Evolutionary conservation across 208 protist species (phyloP), one percentile per base, ranked within the genome.

Genomic region (Leishmania tarentolae): DNA sequence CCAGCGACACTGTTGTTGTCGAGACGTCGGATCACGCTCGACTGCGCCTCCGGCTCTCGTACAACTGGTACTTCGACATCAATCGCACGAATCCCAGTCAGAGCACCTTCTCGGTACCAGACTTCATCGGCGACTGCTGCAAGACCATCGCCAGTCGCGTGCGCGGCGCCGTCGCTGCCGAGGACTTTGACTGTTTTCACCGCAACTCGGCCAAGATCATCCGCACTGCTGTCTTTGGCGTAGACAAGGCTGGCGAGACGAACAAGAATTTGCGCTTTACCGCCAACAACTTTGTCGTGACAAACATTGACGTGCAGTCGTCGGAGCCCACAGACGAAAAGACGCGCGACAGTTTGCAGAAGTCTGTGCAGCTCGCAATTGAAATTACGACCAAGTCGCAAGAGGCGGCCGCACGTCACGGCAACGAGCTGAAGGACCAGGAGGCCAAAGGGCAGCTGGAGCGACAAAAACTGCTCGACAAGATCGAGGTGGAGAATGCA

Each of bases 311-410:
- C 78, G 91, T 99, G 44, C 97, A 99, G 87, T 93, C 88, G 8
- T 94, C 97, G 9, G 95, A 99, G 84, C 98, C 98, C 53, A 98
- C 97, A 37, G 97, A 99, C 80, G 89, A 93, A 63, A 93, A 97
- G 86, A 99, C 98, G 56, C 90, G 95, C 8, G 96, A 99, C 76
- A 98, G 96, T 31, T 86, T 99, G 68, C 97, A 99, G 83, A 99
- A 99, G 88, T 99, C 96, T 1, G 98, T 99, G 73, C 98, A 99
- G 91, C 92, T 99, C 2, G 98, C 98, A 40, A 99, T 99, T 87
- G 97, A 99, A 87, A 99, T 99, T 78, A 99, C 97, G 1, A 99
- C 98, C 76, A 99, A 99, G 83, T 99, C 98, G 28, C 98, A 99
- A 86, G 98, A 99, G 72, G 95, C 96, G 8, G 85, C 94, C 13